phyloP scores from a whole-genome alignment of 345 rosid species.

The Carallia pectinifolia region DNA sequence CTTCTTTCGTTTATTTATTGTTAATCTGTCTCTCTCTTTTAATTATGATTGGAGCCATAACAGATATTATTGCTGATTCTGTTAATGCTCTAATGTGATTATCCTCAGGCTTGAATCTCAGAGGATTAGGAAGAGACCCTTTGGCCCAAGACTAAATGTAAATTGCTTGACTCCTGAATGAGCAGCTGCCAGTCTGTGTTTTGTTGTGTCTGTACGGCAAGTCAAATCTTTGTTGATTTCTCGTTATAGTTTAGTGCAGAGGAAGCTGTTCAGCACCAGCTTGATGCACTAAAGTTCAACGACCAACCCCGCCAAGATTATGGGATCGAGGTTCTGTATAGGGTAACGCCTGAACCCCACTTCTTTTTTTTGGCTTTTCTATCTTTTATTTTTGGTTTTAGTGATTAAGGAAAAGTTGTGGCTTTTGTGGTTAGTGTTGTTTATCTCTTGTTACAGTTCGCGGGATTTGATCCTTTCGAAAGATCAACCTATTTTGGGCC shows the following conservation, averaged over 20 bases:
- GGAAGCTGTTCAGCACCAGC: constrained; percentile 77
- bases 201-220: not conserved
- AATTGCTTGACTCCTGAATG: constrained; percentile 3
- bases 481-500: constrained; percentile 95
- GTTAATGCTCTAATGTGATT: not conserved
- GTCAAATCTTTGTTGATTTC: constrained; percentile 20
- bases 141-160: constrained; percentile 88
- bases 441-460: constrained; percentile 53
- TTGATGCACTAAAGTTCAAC: constrained; percentile 82
- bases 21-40: not conserved
- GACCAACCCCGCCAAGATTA: constrained; percentile 84
- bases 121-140: constrained; percentile 61
- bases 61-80: not conserved
- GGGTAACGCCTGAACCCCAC: constrained; percentile 41
- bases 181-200: too few species aligned
- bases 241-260: constrained; percentile 79
- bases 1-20: not conserved
- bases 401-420: not conserved
- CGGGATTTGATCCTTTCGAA: constrained; percentile 96
- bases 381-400: not conserved
- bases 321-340: constrained; percentile 87
- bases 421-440: not conserved
- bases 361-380: not conserved
- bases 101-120: constrained; percentile 73
- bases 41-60: not conserved